A percentile compares a stretch with the other conserved stretches of the same genome.
Evolutionary conservation across 2,329 filamentous ascomycete species (phyloP).

Genomic region (Nemania abortiva): DNA sequence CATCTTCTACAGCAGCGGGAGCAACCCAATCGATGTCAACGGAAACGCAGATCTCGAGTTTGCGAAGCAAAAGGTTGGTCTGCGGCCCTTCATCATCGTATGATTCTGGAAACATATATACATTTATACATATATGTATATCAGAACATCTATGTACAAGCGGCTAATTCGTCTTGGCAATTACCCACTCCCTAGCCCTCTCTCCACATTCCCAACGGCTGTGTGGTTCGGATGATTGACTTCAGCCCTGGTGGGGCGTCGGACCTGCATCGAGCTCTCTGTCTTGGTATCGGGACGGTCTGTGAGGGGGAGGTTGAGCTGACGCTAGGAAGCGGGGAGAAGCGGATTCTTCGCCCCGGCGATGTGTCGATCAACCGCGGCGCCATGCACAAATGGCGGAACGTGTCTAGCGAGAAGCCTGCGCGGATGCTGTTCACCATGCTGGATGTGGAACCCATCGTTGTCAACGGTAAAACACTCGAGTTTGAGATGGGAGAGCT

Average conservation of each 20-base stretch:
- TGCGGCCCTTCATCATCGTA: not conserved
- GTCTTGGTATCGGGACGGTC: constrained; percentile 60
- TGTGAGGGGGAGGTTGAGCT: constrained; percentile 61
- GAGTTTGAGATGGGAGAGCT: constrained; percentile 42
- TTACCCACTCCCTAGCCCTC: constrained; percentile 10
- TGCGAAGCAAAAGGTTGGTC: constrained; percentile 22
- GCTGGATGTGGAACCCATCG: constrained; percentile 41
- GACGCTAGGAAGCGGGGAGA: constrained; percentile 48
- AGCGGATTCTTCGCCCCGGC: constrained; percentile 54
- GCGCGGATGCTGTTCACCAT: constrained; percentile 54
- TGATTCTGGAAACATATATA: too few relatives aligned
- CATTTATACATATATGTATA: too few relatives aligned
- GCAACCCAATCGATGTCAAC: constrained; percentile 34
- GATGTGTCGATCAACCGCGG: constrained; percentile 61
- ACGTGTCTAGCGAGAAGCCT: constrained; percentile 53
- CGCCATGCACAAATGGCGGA: constrained; percentile 57
- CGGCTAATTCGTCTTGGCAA: not conserved
- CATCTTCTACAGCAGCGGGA: constrained; percentile 31
- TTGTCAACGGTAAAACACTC: constrained; percentile 39
- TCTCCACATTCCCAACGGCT: constrained; percentile 51
- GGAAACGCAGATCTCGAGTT: constrained; percentile 36
- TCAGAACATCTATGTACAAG: not conserved
- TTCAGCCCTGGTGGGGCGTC: constrained; percentile 55
- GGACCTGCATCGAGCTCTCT: constrained; percentile 59
- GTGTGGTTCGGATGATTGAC: constrained; percentile 53